These are phyloP conservation scores for Mucor piriformis DNA, from an alignment of 371 early-diverging fungal genomes.

Conservation along the genomic window DNA sequence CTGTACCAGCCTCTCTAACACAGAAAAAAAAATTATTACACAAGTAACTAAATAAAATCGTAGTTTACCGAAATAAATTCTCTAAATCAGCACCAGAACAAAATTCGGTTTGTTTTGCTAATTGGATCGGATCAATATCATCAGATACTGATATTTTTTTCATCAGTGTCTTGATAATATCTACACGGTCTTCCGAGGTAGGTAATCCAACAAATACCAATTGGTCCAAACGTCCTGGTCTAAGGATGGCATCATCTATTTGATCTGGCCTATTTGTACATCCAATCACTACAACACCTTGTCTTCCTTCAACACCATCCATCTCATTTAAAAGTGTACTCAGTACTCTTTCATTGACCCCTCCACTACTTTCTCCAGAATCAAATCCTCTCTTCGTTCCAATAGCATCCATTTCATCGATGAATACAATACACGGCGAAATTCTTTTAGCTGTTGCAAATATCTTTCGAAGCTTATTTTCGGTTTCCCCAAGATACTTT, in stretches of 20 bases:
- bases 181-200: slow-evolving; percentile 47
- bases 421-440: slow-evolving; percentile 87
- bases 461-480: slow-evolving; percentile 75
- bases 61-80: slow-evolving; percentile 55
- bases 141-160: slow-evolving; percentile 17
- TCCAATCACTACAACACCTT: slow-evolving; percentile 79
- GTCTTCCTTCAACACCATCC: slow-evolving; percentile 77
- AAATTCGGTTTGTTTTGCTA: slow-evolving; percentile 55
- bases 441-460: slow-evolving; percentile 84
- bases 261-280: slow-evolving; percentile 79
- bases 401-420: slow-evolving; percentile 91
- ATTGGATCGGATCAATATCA: slow-evolving; percentile 36
- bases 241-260: slow-evolving; percentile 86
- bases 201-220: slow-evolving; percentile 72
- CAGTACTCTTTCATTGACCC: slow-evolving; percentile 79
- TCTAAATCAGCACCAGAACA: slow-evolving; percentile 69
- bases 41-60: not conserved
- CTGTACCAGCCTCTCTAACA: slow-evolving; percentile 59
- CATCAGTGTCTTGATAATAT: slow-evolving; percentile 49
- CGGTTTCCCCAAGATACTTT: slow-evolving; percentile 92
- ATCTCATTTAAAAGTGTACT: slow-evolving; percentile 79
- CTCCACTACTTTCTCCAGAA: slow-evolving; percentile 57
- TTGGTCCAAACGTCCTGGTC: slow-evolving; percentile 84
- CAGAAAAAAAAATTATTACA: not conserved
- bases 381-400: slow-evolving; percentile 72